These are phyloP conservation scores for Platanus orientalis DNA, from an alignment of 164 flowering plant genomes.

Conservation along the genomic window DNA sequence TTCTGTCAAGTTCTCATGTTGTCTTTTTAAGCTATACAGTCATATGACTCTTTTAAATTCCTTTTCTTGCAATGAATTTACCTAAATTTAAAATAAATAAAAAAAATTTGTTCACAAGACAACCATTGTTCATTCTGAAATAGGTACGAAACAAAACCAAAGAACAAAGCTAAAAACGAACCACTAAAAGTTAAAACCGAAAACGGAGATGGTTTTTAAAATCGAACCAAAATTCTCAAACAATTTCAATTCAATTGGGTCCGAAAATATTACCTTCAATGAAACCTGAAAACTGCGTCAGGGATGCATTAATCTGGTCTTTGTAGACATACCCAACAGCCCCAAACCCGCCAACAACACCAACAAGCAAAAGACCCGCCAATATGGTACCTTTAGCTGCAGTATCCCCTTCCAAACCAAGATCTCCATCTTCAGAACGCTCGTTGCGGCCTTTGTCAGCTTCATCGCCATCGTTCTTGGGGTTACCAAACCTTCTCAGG, in stretches of 20 bases:
- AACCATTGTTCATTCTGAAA: no score
- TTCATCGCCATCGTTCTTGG: conserved; percentile 25
- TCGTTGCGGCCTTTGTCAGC: conserved; percentile 14
- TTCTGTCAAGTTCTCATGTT: no score
- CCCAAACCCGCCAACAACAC: conserved; percentile 85
- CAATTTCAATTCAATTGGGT: no score
- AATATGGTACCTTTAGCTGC: conserved; percentile 79
- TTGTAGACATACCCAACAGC: conserved; percentile 75
- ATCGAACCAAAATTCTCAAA: neutral
- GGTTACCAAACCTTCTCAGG: conserved; percentile 39
- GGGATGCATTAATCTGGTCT: conserved; percentile 81
- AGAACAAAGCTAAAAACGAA: no score
- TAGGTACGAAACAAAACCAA: no score
- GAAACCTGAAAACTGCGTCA: conserved; percentile 72
- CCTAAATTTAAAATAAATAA: no score
- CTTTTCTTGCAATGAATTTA: no score
- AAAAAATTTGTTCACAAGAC: no score
- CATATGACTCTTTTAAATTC: no score
- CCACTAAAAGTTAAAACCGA: neutral
- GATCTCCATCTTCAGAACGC: conserved; percentile 12
- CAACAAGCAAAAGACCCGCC: conserved; percentile 85
- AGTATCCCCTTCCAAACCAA: conserved; percentile 35
- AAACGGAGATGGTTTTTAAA: neutral
- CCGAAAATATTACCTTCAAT: conserved; percentile 63
- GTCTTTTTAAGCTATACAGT: no score